phyloP scores from a whole-genome alignment of 108 stramenopile genomes.

The Skeletonema marinoi region DNA sequence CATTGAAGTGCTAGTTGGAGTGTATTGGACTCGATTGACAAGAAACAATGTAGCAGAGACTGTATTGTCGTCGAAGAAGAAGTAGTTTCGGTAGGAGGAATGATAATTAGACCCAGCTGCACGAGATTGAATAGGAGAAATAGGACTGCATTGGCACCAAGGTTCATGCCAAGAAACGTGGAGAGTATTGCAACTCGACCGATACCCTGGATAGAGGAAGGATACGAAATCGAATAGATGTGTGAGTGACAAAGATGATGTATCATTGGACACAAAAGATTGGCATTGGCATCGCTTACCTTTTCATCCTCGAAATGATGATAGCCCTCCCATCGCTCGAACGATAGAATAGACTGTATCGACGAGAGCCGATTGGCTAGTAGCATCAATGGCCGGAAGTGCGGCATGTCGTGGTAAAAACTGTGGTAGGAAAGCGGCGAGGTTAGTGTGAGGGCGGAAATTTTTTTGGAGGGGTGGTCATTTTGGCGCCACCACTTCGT shows the following conservation, averaged over 20 bases:
- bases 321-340: constrained; percentile 65
- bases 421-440: not conserved
- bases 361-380: constrained; percentile 17
- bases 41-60: not conserved
- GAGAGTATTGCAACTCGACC: constrained; percentile 60
- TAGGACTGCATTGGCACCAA: constrained; percentile 49
- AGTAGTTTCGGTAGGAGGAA: constrained; percentile 3
- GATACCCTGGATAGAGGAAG: constrained; percentile 11
- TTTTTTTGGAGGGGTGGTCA: not conserved
- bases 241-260: not conserved
- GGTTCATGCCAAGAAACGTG: constrained; percentile 44
- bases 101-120: not conserved
- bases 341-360: constrained; percentile 61
- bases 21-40: constrained; percentile 6
- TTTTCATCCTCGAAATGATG: constrained; percentile 52
- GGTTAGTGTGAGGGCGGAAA: not conserved
- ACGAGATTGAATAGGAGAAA: constrained; percentile 20
- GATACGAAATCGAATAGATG: not conserved
- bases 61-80: constrained; percentile 2
- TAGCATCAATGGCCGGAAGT: constrained; percentile 4
- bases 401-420: not conserved
- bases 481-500: not conserved
- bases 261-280: not conserved
- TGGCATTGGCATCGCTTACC: constrained; percentile 3
- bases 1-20: constrained; percentile 59